Percentiles rank a stretch among this genome's conserved stretches.
These are phyloP conservation scores for Leucocoprinus leucothites DNA, from an alignment of 768 basidiomycete genomes.

Conservation along the genomic window DNA sequence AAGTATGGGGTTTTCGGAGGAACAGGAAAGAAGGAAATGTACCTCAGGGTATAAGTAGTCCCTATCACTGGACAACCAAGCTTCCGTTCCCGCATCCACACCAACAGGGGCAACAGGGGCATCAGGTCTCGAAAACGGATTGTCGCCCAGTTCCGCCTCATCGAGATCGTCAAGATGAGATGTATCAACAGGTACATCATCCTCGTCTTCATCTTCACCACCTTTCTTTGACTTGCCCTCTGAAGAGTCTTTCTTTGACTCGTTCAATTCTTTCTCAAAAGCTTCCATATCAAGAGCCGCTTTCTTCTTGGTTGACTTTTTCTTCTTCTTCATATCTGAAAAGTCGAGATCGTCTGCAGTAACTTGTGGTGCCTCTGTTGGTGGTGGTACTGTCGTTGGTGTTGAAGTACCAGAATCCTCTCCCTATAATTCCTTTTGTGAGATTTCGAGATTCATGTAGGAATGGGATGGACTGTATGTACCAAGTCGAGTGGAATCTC, in stretches of 20 bases:
- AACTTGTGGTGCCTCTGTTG: conserved; percentile 42
- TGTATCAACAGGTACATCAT: conserved; percentile 55
- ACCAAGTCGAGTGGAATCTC: conserved; percentile 84
- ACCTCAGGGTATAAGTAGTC: conserved; percentile 98
- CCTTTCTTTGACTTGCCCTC: conserved; percentile 30
- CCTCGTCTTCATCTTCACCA: conserved; percentile 50
- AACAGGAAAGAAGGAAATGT: conserved; percentile 15
- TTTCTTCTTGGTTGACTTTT: conserved; percentile 86
- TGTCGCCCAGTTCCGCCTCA: conserved; percentile 85
- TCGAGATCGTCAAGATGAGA: conserved; percentile 68
- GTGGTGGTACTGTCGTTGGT: conserved; percentile 35
- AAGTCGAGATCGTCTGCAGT: conserved; percentile 85
- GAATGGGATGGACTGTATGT: conserved; percentile 22
- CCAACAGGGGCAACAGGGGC: conserved; percentile 52
- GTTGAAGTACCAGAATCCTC: conserved; percentile 69
- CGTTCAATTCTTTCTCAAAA: conserved; percentile 88
- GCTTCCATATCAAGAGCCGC: conserved; percentile 86
- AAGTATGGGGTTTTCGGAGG: background rate
- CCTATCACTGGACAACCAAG: conserved; percentile 90
- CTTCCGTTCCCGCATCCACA: conserved; percentile 74
- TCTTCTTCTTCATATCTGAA: conserved; percentile 96
- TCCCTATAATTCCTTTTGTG: conserved; percentile 34
- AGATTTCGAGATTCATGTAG: background rate
- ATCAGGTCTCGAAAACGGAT: conserved; percentile 70
- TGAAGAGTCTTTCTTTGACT: conserved; percentile 58